phyloP scores from a whole-genome alignment of 202 grass and related monocot species.

The Sporobolus alterniflorus region DNA sequence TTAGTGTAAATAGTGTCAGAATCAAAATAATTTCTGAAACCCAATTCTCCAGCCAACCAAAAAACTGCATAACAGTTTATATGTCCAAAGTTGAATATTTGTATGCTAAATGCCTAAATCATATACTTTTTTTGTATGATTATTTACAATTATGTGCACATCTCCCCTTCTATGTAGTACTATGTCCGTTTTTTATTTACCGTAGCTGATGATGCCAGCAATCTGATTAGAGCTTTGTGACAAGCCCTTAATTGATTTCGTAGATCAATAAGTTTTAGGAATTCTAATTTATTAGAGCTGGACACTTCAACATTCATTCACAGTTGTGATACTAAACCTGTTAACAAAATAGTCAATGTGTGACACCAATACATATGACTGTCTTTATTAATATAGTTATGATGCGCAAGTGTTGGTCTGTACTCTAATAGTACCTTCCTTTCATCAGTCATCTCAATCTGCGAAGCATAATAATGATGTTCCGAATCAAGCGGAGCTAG shows the following conservation, averaged over 20 bases:
- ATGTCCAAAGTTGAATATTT: neutral
- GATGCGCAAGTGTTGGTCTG: neutral
- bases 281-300: conserved; percentile 8
- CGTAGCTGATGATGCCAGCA: neutral
- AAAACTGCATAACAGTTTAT: neutral
- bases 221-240: too few species aligned
- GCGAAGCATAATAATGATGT: conserved; percentile 32
- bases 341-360: neutral
- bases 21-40: neutral
- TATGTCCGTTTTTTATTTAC: neutral
- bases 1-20: neutral
- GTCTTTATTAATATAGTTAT: neutral
- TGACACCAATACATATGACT: neutral
- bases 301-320: neutral
- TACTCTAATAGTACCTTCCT: conserved; percentile 35
- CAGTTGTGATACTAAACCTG: conserved; percentile 4
- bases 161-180: neutral
- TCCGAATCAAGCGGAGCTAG: conserved; percentile 42
- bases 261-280: conserved; percentile 5
- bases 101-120: neutral
- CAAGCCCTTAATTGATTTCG: neutral
- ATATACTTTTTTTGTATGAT: conserved; percentile 14
- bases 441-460: conserved; percentile 29
- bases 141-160: neutral
- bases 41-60: neutral